Percentiles rank a stretch among this genome's conserved stretches.
Evolutionary conservation across 352 stramenopile species (phyloP).

Genomic region (Phytophthora foliorum): DNA sequence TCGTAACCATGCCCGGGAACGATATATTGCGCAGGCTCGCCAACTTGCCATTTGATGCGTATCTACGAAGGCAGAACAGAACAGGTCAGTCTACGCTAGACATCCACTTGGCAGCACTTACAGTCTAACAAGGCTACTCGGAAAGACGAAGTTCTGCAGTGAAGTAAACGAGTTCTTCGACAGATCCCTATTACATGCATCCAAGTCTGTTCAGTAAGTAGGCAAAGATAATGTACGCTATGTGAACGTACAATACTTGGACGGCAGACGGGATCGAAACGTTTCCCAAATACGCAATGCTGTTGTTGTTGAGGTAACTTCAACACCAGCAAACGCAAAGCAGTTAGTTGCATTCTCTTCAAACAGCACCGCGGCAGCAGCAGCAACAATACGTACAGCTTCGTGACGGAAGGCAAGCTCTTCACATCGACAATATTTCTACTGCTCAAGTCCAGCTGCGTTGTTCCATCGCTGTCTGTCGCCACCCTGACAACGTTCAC

Average conservation of each 20-base stretch:
- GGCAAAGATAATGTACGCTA: background rate
- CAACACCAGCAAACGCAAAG: background rate
- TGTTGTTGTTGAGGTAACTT: slow-evolving; percentile 52
- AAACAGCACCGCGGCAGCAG: background rate
- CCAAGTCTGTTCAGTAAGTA: background rate
- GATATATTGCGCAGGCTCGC: slow-evolving; percentile 43
- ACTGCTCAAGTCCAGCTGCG: slow-evolving; percentile 37
- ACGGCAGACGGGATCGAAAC: slow-evolving; percentile 36
- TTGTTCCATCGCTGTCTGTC: slow-evolving; percentile 7
- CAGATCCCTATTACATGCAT: slow-evolving; percentile 33
- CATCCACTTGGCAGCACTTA: slow-evolving; percentile 17
- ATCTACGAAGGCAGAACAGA: slow-evolving; percentile 11
- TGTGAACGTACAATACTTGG: slow-evolving; percentile 38
- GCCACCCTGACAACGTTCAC: slow-evolving; percentile 33
- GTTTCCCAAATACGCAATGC: slow-evolving; percentile 32
- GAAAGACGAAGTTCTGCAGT: slow-evolving; percentile 33
- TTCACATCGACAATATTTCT: slow-evolving; percentile 40
- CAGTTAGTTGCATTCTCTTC: background rate
- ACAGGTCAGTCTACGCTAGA: background rate
- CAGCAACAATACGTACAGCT: slow-evolving; percentile 29
- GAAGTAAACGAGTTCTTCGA: slow-evolving; percentile 48
- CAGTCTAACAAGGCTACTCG: slow-evolving; percentile 40
- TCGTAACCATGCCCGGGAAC: slow-evolving; percentile 37
- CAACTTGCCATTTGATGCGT: slow-evolving; percentile 35
- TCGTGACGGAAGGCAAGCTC: slow-evolving; percentile 40